Evolutionary conservation across 2,329 filamentous ascomycete species (phyloP), one percentile per base, ranked within the genome.

Genomic region (Talaromyces amestolkiae): DNA sequence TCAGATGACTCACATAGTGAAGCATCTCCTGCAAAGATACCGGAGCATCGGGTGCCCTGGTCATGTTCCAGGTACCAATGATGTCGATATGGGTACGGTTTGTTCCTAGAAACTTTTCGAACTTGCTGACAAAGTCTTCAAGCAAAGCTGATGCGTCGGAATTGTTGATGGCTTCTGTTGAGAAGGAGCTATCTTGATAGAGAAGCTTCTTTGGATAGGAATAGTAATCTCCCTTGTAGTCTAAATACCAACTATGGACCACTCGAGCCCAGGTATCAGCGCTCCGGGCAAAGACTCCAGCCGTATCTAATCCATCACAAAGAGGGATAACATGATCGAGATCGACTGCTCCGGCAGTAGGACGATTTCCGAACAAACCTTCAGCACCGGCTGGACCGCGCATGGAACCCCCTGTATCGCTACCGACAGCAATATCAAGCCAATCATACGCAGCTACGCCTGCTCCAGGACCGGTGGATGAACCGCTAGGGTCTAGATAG

Each of bases 361-460:
- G 84, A 3, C 83, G 73, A 61, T 85, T 85, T 2, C 83, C 83
- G 63, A 80, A 85, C 2, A 82, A 70, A 3, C 83, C 83, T 68
- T 85, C 81, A 0, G 81, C 79, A 58, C 81, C 76, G 0, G 80
- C 75, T 0, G 84, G 84, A 4, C 76, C 76, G 22, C 84, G 79
- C 47, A 85, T 56, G 24, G 61, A 63, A 7, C 47, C 47, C 19
- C 61, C 61, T 19, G 61, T 81, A 27, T 64, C 62, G 22, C 49
- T 45, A 4, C 63, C 63, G 10, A 81, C 67, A 1, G 79, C 73
- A 41, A 74, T 65, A 33, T 77, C 73, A 5, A 84, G 61, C 81
- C 81, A 84, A 3, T 75, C 69, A 63, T 83, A 83, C 0, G 75
- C 74, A 13, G 75, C 74, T 9, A 80, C 58, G 1, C 76, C 76